Evolutionary conservation across 2,329 filamentous ascomycete species (phyloP), one percentile per base, ranked within the genome.

Genomic region (Fusarium nygamai): DNA sequence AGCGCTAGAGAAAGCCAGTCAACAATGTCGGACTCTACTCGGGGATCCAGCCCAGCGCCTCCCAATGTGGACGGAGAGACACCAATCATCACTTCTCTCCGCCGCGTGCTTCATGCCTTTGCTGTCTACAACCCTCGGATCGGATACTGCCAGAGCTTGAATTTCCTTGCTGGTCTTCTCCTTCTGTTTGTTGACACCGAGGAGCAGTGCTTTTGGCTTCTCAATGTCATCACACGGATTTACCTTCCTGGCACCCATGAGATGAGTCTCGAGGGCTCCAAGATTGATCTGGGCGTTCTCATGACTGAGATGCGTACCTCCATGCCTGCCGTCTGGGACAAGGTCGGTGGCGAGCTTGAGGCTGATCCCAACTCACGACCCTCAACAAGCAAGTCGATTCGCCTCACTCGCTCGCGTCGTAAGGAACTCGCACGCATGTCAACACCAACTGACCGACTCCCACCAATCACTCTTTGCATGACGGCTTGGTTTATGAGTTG

Each of bases 401-500:
- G 82, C 33, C 81, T 81, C 44, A 76, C 81, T 8, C 81, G 84
- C 22, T 83, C 85, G 29, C 82, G 84, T 38, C 76, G 77, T 47
- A 85, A 81, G 64, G 83, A 84, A 33, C 78, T 81, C 61, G 80
- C 81, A 47, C 82, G 78, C 48, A 83, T 84, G 51, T 82, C 85
- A 43, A 74, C 72, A 36, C 69, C 72, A 17, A 85, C 84, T 8
- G 84, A 85, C 57, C 89, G 93, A 9, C 88, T 98, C 17, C 96
- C 96, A 0, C 95, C 96, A 19, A 96, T 98, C 74, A 96, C 94
- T 1, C 88, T 98, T 10, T 97, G 95, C 76, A 94, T 96, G 82
- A 98, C 95, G 16, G 94, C 95, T 8, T 98, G 96, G 96, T 97
- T 98, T 82, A 98, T 98, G 96, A 97, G 94, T 56, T 93, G 96